phyloP scores from a whole-genome alignment of 306 rosid genomes.

The Cicer arietinum region DNA sequence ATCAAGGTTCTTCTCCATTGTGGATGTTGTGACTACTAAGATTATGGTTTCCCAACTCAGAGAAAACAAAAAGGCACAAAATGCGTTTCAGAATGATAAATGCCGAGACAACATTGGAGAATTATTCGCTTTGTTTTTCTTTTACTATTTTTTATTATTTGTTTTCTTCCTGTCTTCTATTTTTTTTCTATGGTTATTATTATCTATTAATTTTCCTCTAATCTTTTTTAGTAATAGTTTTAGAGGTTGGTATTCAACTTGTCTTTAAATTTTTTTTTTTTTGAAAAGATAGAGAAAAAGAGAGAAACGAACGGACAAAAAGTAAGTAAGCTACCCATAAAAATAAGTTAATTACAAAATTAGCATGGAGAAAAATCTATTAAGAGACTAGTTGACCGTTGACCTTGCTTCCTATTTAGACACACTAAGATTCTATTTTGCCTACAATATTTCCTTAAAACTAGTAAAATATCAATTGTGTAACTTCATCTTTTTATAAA shows the following conservation, averaged over 20 bases:
- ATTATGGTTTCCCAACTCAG: conserved; percentile 25
- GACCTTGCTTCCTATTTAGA: neutral
- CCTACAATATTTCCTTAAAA: no score
- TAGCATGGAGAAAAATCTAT: neutral
- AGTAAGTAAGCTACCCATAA: neutral
- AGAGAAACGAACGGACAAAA: conserved; percentile 50
- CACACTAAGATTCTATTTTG: no score
- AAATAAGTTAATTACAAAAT: neutral
- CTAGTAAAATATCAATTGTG: no score
- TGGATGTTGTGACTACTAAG: conserved; percentile 1
- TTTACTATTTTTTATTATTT: neutral
- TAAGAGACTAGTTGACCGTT: conserved; percentile 27
- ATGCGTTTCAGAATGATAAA: conserved; percentile 47
- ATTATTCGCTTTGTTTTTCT: conserved; percentile 30
- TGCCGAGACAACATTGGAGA: conserved; percentile 46
- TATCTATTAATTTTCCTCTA: neutral
- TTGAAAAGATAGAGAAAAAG: conserved; percentile 4
- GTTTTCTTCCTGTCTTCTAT: neutral
- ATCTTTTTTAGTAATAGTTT: neutral
- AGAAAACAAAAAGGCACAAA: conserved; percentile 27
- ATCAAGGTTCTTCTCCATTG: conserved; percentile 55
- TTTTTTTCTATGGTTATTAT: conserved; percentile 5
- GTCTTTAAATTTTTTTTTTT: conserved; percentile 52
- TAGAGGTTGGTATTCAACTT: conserved; percentile 51
- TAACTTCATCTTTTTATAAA: no score